Evolutionary conservation across 2,329 filamentous ascomycete species (phyloP).

Genomic region (Aspergillus quadrilineatus): DNA sequence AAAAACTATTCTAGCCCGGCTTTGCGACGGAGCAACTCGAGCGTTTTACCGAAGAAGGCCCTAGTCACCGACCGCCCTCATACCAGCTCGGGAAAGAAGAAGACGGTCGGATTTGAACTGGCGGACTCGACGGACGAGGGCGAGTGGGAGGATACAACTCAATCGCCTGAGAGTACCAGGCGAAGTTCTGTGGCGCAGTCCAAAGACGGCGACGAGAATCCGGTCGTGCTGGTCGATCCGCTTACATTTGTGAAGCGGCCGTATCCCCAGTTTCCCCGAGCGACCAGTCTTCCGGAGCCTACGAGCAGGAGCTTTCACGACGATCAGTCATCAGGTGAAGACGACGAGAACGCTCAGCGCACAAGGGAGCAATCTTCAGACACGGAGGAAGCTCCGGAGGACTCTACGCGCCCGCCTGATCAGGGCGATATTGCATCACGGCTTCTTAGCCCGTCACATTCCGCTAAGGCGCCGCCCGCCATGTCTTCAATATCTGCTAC

Average conservation of each 20-base stretch:
- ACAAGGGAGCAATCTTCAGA: constrained; percentile 11
- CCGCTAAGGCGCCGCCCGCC: constrained; percentile 47
- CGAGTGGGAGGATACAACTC: constrained; percentile 51
- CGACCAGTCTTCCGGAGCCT: constrained; percentile 40
- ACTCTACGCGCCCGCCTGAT: constrained; percentile 25
- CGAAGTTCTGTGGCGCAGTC: constrained; percentile 44
- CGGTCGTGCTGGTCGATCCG: constrained; percentile 37
- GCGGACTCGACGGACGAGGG: constrained; percentile 46
- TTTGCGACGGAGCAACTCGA: constrained; percentile 40
- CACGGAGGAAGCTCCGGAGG: constrained; percentile 21
- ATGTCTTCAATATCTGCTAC: constrained; percentile 51
- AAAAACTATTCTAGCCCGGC: constrained; percentile 48
- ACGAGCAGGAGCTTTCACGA: constrained; percentile 34
- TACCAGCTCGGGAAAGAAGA: constrained; percentile 42
- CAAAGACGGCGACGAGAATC: constrained; percentile 36
- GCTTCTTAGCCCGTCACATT: constrained; percentile 40
- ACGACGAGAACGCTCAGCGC: constrained; percentile 16
- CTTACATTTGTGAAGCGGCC: constrained; percentile 43
- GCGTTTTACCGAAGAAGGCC: constrained; percentile 40
- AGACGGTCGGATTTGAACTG: constrained; percentile 49
- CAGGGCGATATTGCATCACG: constrained; percentile 40
- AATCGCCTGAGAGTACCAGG: constrained; percentile 49
- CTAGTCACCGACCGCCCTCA: constrained; percentile 35
- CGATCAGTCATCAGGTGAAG: constrained; percentile 23
- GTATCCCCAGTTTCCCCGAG: constrained; percentile 39